Evolutionary conservation across 139 green algal species (phyloP), one percentile per base, ranked within the genome.

Genomic region (Micromonas commoda): DNA sequence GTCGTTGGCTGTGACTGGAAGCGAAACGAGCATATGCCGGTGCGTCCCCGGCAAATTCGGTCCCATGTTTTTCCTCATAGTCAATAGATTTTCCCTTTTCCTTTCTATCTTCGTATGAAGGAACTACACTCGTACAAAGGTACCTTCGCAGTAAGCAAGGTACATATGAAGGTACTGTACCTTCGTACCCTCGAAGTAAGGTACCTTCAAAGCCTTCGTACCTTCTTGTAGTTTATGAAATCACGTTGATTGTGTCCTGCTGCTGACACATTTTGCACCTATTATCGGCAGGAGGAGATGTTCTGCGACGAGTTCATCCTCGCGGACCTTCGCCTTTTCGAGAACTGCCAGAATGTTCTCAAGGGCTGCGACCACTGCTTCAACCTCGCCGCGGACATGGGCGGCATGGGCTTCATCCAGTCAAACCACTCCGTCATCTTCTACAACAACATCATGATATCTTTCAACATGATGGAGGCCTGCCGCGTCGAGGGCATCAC

Each of bases 381-480:
- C 89, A 98, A 99, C 89, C 84, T 99, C 3, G 96, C 96, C 53
- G 96, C 96, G 19, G 96, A 99, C 83, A 99, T 99, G 96, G 96
- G 96, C 34, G 95, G 95, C 84, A 99, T 99, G 95, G 95, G 96
- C 80, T 99, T 99, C 89, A 99, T 99, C 85, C 96, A 99, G 87
- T 94, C 85, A 80, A 99, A 99, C 85, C 94, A 99, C 88, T 94
- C 89, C 0, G 94, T 98, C 68, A 99, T 99, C 86, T 88, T 99
- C 65, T 98, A 98, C 89, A 99, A 99, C 91, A 99, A 99, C 88
- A 97, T 92, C 34, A 97, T 99, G 93, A 95, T 99, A 84, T 91
- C 81, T 69, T 97, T 99, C 91, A 97, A 99, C 88, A 92, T 98
- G 88, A 72, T 99, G 64, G 96, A 99, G 87, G 95, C 93, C 28